These are phyloP conservation scores for Boletus subluridellus DNA, from an alignment of 1,284 basidiomycete genomes.

Conservation along the genomic window DNA sequence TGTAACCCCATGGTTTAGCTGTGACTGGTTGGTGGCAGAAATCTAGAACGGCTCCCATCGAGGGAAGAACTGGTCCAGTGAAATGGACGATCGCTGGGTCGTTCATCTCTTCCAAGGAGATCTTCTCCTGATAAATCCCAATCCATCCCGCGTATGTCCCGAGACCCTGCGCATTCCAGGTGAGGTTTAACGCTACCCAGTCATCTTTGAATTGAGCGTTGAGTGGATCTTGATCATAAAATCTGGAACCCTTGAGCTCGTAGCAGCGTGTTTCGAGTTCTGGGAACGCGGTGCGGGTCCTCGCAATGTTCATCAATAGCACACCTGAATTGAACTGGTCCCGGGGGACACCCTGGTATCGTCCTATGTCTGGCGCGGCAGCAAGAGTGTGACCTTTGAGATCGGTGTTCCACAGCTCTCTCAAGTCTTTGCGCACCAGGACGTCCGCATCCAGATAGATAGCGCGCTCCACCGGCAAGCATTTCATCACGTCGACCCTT, in stretches of 20 bases:
- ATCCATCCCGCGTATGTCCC: neutral
- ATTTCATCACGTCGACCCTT: slow-evolving; percentile 43
- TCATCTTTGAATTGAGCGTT: neutral
- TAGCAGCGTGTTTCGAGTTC: neutral
- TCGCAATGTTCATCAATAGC: neutral
- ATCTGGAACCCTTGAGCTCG: neutral
- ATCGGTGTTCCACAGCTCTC: slow-evolving; percentile 44
- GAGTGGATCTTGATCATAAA: neutral
- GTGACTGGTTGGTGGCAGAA: neutral
- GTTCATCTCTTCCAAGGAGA: neutral
- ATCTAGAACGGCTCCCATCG: neutral
- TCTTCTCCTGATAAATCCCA: neutral
- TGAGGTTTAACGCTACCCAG: neutral
- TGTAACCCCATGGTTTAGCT: neutral
- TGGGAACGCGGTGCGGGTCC: neutral
- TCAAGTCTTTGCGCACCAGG: slow-evolving; percentile 40
- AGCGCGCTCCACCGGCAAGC: slow-evolving; percentile 46
- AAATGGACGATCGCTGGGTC: neutral
- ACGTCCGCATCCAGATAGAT: slow-evolving; percentile 37
- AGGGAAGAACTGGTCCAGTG: neutral
- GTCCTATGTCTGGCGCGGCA: neutral
- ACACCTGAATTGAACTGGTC: neutral
- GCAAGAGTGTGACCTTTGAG: slow-evolving; percentile 20
- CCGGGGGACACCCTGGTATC: neutral
- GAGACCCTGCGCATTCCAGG: neutral